Conservation (phyloP, 768 basidiomycete genomes). For the Amanita exitialis region DNA sequence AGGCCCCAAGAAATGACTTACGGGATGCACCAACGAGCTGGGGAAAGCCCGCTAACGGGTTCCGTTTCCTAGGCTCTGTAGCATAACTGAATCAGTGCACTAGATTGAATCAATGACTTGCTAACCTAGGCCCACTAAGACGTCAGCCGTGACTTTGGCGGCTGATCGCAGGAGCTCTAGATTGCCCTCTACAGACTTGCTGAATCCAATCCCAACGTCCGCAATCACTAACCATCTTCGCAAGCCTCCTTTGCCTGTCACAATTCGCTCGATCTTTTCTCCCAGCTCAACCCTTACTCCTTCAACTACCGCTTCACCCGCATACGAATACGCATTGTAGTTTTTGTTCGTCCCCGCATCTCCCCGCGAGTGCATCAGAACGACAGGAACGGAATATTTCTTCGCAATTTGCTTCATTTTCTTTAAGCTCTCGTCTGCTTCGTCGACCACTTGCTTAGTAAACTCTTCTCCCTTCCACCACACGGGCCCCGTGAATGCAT, state of each 20-base stretch:
- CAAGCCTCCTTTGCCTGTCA: constrained; percentile 62
- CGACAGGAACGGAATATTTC: constrained; percentile 61
- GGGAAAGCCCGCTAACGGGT: constrained; percentile 50
- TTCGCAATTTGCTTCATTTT: constrained; percentile 62
- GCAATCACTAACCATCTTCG: constrained; percentile 82
- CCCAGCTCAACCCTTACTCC: constrained; percentile 71
- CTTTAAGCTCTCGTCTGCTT: constrained; percentile 29
- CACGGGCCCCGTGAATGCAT: constrained; percentile 55
- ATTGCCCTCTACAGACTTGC: constrained; percentile 74
- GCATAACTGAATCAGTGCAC: background rate
- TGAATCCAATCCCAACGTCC: constrained; percentile 94
- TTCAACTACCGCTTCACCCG: constrained; percentile 37
- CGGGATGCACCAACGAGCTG: constrained; percentile 69
- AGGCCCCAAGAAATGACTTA: constrained; percentile 74
- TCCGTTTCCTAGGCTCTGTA: constrained; percentile 18
- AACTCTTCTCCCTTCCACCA: constrained; percentile 1
- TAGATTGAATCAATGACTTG: constrained; percentile 4
- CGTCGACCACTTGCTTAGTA: constrained; percentile 12
- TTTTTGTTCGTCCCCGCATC: constrained; percentile 71
- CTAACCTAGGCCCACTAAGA: constrained; percentile 4
- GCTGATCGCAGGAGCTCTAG: constrained; percentile 50
- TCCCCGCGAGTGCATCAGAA: constrained; percentile 93
- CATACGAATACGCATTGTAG: constrained; percentile 36
- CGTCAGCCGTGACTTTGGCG: constrained; percentile 34
- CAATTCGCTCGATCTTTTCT: constrained; percentile 48